Evolutionary conservation across 1,139 yeast species (phyloP), one percentile per base, ranked within the genome.

Genomic region (Debaryomyces psychrophilus): DNA sequence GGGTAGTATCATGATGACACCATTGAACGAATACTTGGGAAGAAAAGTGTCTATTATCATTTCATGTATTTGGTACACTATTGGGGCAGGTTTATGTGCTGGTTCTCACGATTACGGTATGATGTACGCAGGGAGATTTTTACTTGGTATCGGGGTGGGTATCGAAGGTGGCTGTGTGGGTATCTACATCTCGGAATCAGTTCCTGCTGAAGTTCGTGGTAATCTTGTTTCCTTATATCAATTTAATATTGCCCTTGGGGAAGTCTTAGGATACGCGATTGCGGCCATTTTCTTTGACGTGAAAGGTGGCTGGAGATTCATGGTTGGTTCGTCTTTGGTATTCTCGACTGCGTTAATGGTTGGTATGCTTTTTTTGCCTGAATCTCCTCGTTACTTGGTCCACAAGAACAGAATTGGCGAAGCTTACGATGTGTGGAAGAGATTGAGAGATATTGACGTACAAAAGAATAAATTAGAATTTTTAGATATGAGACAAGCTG

Each of bases 111-210:
- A 60, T 46, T 67, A 69, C 45, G 66, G 68, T 31, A 68, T 75
- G 64, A 70, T 80, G 69, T 76, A 75, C 55, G 84, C 82, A 29
- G 82, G 83, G 14, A 69, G 86, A 53, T 77, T 81, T 52, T 55
- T 80, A 35, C 67, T 81, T 25, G 86, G 86, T 46, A 61, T 78
- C 31, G 85, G 85, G 51, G 78, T 81, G 34, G 84, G 85, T 54
- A 71, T 81, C 31, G 85, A 79, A 58, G 82, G 84, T 57, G 84
- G 83, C 40, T 79, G 82, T 52, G 82, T 81, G 41, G 82, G 83
- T 51, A 72, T 81, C 41, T 79, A 82, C 52, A 73, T 81, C 42
- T 73, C 84, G 4, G 89, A 83, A 56, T 76, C 81, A 43, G 80
- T 82, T 27, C 84, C 84, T 8, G 77, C 84, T 2, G 69, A 67